Evolutionary conservation across 345 rosid genomes (phyloP).

Genomic region (Pistacia vera): DNA sequence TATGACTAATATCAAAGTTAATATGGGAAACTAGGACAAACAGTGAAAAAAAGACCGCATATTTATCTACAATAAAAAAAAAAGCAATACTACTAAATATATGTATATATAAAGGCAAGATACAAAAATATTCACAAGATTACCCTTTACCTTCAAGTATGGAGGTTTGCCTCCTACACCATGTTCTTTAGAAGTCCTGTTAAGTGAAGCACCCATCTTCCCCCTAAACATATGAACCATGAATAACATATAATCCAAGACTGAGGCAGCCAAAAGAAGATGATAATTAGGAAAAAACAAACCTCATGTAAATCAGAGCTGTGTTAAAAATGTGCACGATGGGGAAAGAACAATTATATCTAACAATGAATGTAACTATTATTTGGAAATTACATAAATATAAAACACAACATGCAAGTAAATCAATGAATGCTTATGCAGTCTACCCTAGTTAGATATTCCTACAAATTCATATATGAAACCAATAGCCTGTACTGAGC

Average conservation of each 20-base stretch:
- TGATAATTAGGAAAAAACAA: neutral
- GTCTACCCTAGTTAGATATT: neutral
- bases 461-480: neutral
- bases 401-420: neutral
- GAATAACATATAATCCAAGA: neutral
- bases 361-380: neutral
- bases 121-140: neutral
- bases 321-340: neutral
- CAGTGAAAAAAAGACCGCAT: neutral
- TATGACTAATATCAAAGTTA: neutral
- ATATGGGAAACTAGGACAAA: neutral
- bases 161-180: constrained; percentile 75
- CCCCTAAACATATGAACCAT: constrained; percentile 54
- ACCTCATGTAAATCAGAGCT: neutral
- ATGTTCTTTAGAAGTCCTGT: constrained; percentile 44
- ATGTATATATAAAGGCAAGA: neutral
- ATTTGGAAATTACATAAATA: neutral
- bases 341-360: neutral
- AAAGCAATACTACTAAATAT: neutral
- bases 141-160: constrained; percentile 53
- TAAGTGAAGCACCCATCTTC: constrained; percentile 73
- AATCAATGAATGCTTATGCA: neutral
- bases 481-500: neutral
- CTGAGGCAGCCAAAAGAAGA: neutral
- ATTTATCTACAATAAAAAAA: neutral